These are phyloP conservation scores for Stylosanthes scabra DNA, from an alignment of 331 rosid genomes.

Conservation along the genomic window DNA sequence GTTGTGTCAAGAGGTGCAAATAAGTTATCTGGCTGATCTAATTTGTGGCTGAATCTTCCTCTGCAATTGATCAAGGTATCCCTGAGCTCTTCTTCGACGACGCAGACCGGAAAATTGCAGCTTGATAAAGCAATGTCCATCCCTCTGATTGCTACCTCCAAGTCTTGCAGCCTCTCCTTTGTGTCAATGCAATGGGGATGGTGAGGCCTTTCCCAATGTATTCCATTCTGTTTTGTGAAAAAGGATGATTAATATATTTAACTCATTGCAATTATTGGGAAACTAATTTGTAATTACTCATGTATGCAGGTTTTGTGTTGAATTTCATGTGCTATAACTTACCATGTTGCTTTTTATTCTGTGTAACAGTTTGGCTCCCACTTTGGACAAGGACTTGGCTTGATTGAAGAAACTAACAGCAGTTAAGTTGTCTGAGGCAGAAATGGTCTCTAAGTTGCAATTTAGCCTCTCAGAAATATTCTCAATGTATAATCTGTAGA, in stretches of 20 bases:
- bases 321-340: constrained; percentile 38
- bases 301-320: neutral
- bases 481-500: constrained; percentile 48
- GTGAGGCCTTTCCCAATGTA: constrained; percentile 76
- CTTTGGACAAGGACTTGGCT: constrained; percentile 56
- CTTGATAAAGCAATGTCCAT: constrained; percentile 71
- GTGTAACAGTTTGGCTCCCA: constrained; percentile 59
- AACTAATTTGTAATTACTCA: constrained; percentile 13
- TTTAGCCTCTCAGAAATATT: constrained; percentile 59
- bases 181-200: constrained; percentile 35
- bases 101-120: constrained; percentile 45
- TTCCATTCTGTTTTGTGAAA: constrained; percentile 56
- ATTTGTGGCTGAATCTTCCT: constrained; percentile 44
- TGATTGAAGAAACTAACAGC: constrained; percentile 42
- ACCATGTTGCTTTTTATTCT: constrained; percentile 53
- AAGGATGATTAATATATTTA: constrained; percentile 18
- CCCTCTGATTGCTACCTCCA: constrained; percentile 63
- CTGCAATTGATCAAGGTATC: constrained; percentile 43
- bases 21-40: constrained; percentile 50
- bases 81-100: constrained; percentile 57
- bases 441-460: constrained; percentile 52
- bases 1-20: constrained; percentile 47
- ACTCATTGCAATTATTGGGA: constrained; percentile 16
- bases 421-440: constrained; percentile 46
- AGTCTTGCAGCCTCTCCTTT: constrained; percentile 51